Conservation (phyloP, 768 basidiomycete genomes). For the Lactarius trivialis region DNA sequence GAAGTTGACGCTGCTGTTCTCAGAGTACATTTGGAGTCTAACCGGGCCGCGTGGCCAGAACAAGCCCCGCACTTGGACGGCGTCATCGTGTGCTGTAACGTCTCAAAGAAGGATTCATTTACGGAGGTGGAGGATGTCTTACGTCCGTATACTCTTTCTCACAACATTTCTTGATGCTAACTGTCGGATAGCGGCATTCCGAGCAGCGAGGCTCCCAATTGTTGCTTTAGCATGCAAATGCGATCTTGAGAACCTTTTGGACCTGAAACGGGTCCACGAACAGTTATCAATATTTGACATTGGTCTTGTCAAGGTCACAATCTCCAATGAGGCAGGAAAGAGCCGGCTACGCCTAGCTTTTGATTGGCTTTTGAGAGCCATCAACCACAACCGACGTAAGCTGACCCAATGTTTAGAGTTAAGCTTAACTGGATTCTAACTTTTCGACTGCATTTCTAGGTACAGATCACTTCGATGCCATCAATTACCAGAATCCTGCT, state of each 20-base stretch:
- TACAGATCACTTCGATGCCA: constrained; percentile 23
- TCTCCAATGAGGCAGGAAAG: constrained; percentile 48
- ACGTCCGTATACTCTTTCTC: constrained; percentile 44
- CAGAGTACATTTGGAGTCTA: constrained; percentile 28
- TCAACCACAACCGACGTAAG: constrained; percentile 32
- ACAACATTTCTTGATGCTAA: constrained; percentile 10
- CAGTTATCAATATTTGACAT: constrained; percentile 59
- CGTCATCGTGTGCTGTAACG: constrained; percentile 82
- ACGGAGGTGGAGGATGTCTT: constrained; percentile 59
- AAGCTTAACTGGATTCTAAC: neutral
- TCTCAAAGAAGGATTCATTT: constrained; percentile 55
- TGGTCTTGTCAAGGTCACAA: constrained; percentile 72
- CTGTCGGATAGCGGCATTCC: constrained; percentile 45
- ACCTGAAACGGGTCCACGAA: constrained; percentile 45
- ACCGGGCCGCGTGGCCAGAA: constrained; percentile 41
- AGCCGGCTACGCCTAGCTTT: constrained; percentile 70
- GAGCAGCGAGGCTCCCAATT: constrained; percentile 49
- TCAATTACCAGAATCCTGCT: constrained; percentile 60
- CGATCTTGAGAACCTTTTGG: constrained; percentile 55
- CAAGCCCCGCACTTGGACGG: constrained; percentile 62
- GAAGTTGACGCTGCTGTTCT: constrained; percentile 31
- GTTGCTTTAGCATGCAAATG: constrained; percentile 87
- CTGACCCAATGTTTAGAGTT: neutral
- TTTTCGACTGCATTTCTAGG: neutral
- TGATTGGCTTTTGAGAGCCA: constrained; percentile 63